phyloP scores from a whole-genome alignment of 768 basidiomycete species.

The Sporobolomyces pararoseus region DNA sequence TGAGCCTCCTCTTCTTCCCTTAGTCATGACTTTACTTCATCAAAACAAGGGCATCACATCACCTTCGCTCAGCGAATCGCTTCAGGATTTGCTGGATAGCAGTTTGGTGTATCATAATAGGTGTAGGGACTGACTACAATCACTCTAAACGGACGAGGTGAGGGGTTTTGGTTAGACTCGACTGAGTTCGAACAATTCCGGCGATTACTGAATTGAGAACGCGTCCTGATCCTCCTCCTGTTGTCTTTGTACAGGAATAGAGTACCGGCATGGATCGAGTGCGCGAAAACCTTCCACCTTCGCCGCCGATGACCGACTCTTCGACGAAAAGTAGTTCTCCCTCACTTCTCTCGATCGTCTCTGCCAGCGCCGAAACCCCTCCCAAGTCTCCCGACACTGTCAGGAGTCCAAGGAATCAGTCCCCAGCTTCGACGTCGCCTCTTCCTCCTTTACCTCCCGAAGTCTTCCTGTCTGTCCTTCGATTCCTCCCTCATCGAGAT shows the following conservation, averaged over 20 bases:
- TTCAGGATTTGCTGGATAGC: no score
- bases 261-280: fast-evolving
- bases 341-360: neutral
- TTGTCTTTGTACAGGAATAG: neutral
- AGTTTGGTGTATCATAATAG: no score
- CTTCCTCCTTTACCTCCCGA: conserved; percentile 31
- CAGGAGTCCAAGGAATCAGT: neutral
- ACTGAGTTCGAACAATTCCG: no score
- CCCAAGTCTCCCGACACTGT: conserved; percentile 15
- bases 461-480: conserved; percentile 28
- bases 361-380: conserved; percentile 12
- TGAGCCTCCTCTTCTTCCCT: no score
- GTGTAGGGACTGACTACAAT: no score
- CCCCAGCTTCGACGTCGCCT: conserved; percentile 13
- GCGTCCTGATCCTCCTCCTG: conserved; percentile 9
- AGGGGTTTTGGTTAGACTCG: no score
- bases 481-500: neutral
- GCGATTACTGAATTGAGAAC: no score
- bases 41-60: no score
- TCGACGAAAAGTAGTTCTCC: conserved; percentile 19
- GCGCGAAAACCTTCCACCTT: conserved; percentile 20
- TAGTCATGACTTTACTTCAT: no score
- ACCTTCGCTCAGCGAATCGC: no score
- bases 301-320: conserved; percentile 28
- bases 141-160: no score